Base-by-base conservation (phyloP, 2,329 filamentous ascomycete species). In the Aspergillus uvarum region DNA sequence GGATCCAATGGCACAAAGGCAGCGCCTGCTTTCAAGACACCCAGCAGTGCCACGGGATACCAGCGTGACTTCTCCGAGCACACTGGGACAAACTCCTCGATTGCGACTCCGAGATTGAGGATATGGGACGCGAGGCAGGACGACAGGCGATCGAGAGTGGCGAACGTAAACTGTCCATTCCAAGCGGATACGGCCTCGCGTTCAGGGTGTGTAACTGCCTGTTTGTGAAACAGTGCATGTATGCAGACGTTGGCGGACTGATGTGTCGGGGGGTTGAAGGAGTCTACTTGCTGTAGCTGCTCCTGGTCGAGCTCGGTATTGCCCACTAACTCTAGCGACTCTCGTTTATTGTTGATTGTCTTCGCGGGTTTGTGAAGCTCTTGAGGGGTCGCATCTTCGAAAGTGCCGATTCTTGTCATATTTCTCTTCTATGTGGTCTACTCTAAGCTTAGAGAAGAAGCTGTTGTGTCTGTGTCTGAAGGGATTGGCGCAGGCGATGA, bases 1-100 rank as follows among this genome's bases (percentile, higher is more conserved):
- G 58, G 56, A 19, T 65, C 60, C 14, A 65, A 54, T 7, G 56
- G 56, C 7, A 58, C 44, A 51, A 65, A 60, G 31, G 61, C 59
- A 6, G 58, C 63, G 3, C 61, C 63, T 5, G 61, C 57, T 38
- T 62, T 63, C 3, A 63, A 22, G 3, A 65, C 56, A 0, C 31
- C 63, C 11, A 65, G 35, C 8, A 62, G 48, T 22, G 60, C 60
- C 8, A 62, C 51, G 2, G 47, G 21, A 2, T 32, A 47, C 62
- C 62, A 64, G 12, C 19, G n/a, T 5, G 58, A 57, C 50, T 64
- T 64, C 7, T 62, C 62, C 1, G 58, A 50, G 31, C 35, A 54
- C 2, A 65, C n/a, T 2, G 63, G 56, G 4, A 65, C 59, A 2
- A 44, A 44, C 3, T 19, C 38, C 16, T 19, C 38, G 14, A 44